Evolutionary conservation across 164 flowering plant species (phyloP), one percentile per base, ranked within the genome.

Genomic region (Annona squamosa): DNA sequence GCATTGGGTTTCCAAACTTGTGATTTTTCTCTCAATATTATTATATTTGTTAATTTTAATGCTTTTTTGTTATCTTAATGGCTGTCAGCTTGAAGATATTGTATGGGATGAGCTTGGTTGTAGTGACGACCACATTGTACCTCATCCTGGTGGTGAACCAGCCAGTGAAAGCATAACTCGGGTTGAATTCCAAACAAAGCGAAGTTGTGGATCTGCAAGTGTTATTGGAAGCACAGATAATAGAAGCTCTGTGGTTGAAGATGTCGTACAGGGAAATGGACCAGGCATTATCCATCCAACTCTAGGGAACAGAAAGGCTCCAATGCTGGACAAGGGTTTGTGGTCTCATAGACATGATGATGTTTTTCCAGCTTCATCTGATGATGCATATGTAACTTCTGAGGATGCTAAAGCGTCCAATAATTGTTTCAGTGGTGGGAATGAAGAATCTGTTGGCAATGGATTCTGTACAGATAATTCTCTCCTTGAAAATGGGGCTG

Each of bases 51-150:
- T 7, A 10, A 52, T 4, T 10, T 17, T 47, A 13, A 65, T 46
- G 44, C 18, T 5, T 3, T 65, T 42, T 65, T n/a, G n/a, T 48
- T 37, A 17, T 48, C 12, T 46, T 73, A 65, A 4, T 67, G 10
- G n/a, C 16, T 81, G 77, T 46, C 93, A 93, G 97, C 80, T 91
- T 70, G 88, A 84, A 79, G 92, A 84, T 80, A 82, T 82, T 75
- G 77, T 80, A n/a, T 88, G 95, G 95, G 88, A 85, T 71, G 91
- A 84, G 69, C 76, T 89, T 79, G 78, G 79, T 72, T 87, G 65
- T 57, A 83, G 77, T 80, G 92, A 83, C 72, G 94, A 91, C 76
- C 93, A 88, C 85, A 87, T 90, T 76, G 98, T 93, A 63, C 94
- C 92, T 75, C 85, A 82, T 72, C 84, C 85, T 76, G 63, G 59